Percentiles rank a stretch among this genome's conserved stretches.
These are phyloP conservation scores for Candida broadrunensis DNA, from an alignment of 805 yeast genomes.

Conservation along the genomic window DNA sequence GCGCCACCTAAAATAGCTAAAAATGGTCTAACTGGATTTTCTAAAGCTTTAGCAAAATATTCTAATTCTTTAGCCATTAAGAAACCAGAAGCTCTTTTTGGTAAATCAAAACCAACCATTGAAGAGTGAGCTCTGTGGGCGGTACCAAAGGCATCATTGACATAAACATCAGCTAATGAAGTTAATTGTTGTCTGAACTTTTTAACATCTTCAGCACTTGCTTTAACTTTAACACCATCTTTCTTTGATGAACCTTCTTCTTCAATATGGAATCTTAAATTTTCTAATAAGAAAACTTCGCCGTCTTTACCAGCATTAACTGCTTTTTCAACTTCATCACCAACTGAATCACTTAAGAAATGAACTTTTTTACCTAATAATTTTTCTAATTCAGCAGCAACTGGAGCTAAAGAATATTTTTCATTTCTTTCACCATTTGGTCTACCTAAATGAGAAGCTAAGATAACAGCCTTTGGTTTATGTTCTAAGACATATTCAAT, in stretches of 20 bases:
- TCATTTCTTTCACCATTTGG: conserved; percentile 91
- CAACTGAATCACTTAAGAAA: conserved; percentile 91
- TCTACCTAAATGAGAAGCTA: conserved; percentile 98
- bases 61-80: conserved; percentile 94
- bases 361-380: conserved; percentile 69
- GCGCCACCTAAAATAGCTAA: conserved; percentile 99
- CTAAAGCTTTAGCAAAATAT: conserved; percentile 97
- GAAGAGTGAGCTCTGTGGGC: conserved; percentile 99
- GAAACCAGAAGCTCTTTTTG: conserved; percentile 98
- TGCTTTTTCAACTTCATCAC: conserved; percentile 80
- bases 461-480: conserved; percentile 84
- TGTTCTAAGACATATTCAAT: conserved; percentile 91
- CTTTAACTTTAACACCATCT: conserved; percentile 91
- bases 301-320: conserved; percentile 75
- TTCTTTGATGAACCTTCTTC: conserved; percentile 90
- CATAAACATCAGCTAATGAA: conserved; percentile 92
- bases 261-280: conserved; percentile 97
- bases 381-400: conserved; percentile 81
- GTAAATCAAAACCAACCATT: conserved; percentile 95
- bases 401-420: conserved; percentile 91
- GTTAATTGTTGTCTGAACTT: conserved; percentile 89
- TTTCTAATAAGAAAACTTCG: conserved; percentile 86
- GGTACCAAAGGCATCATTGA: conserved; percentile 98
- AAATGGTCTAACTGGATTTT: conserved; percentile 97
- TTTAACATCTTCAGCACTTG: conserved; percentile 78